Evolutionary conservation across 2,329 filamentous ascomycete genomes (phyloP).

Genomic region (Trichoderma hamatum): DNA sequence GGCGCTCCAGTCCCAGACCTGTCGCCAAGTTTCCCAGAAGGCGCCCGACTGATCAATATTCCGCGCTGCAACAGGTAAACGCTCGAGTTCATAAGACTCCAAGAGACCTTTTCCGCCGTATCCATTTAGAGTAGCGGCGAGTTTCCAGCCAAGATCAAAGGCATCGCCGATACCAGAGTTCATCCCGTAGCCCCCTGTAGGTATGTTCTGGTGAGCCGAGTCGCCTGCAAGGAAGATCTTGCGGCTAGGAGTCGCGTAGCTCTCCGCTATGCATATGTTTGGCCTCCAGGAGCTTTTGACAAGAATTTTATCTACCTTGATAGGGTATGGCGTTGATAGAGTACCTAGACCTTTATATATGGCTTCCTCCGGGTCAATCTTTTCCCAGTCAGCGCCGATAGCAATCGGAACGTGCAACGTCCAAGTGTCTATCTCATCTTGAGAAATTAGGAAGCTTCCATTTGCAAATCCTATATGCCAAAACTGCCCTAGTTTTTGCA

Average conservation of each 20-base stretch:
- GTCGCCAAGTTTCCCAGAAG: background rate
- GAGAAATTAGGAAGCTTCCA: background rate
- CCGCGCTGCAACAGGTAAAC: slow-evolving; percentile 29
- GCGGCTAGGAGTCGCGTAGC: slow-evolving; percentile 38
- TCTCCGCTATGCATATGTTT: slow-evolving; percentile 31
- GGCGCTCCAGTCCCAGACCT: background rate
- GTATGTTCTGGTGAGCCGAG: slow-evolving; percentile 42
- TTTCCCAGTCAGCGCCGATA: slow-evolving; percentile 3
- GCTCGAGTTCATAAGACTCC: slow-evolving; percentile 35
- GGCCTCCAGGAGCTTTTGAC: slow-evolving; percentile 32
- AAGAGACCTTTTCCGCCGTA: slow-evolving; percentile 29
- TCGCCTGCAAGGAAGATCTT: slow-evolving; percentile 43
- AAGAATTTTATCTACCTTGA: slow-evolving; percentile 34
- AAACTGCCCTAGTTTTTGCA: slow-evolving; percentile 6
- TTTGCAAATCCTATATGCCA: background rate
- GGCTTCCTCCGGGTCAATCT: background rate
- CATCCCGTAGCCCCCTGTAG: slow-evolving; percentile 43
- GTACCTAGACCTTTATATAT: background rate
- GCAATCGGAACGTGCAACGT: background rate
- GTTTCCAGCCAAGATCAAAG: slow-evolving; percentile 42
- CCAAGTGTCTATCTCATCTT: slow-evolving; percentile 5
- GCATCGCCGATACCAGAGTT: slow-evolving; percentile 43
- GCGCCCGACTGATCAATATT: slow-evolving; percentile 29
- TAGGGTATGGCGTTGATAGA: background rate
- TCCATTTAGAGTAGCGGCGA: slow-evolving; percentile 35